Base-by-base conservation (phyloP, 2,329 filamentous ascomycete genomes). In the Ascomycota sp. region DNA sequence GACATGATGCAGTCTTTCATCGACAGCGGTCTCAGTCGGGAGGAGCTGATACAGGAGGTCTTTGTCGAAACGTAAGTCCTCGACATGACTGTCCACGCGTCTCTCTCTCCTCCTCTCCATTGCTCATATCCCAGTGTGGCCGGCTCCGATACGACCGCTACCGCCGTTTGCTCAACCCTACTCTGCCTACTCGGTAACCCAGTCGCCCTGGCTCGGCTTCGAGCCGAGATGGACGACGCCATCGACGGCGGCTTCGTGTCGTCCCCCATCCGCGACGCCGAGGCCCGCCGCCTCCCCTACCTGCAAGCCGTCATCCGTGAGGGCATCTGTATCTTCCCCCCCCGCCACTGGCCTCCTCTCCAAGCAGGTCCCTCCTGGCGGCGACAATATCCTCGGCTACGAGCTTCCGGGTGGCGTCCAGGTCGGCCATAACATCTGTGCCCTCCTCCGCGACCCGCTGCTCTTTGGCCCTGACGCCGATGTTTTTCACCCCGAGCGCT, bases 171-270 rank as follows among this genome's bases (percentile, higher is more conserved):
- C 4, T 47, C 55, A 20, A 61, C 55, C 4, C 29, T 68, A 26
- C 53, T 67, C 20, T 54, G 59, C 41, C 41, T 68, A 32, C 52
- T 58, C 25, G 60, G 53, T 11, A 57, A 53, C 21, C 59, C 61
- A 0, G 46, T 45, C 3, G 52, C 61, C 0, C 55, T 58, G 33
- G 31, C 37, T 4, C 54, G 52, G 49, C 45, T 69, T 1, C 53
- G 57, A 9, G 33, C 12, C 26, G 39, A 40, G 28, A 41, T 48
- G 6, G 40, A 35, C 31, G 25, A 27, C 4, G 35, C 38, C 10
- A 35, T 37, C 23, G 23, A 33, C 17, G 30, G 33, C 5, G 40
- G 38, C 8, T 24, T 17, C 12, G 37, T 46, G 17, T 47, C 45
- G 3, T 36, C 35, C 2, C 47, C 47, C 20, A 41, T 50, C 33